Base-by-base conservation (phyloP, 2,329 filamentous ascomycete species). In the Aspergillus tamarii region DNA sequence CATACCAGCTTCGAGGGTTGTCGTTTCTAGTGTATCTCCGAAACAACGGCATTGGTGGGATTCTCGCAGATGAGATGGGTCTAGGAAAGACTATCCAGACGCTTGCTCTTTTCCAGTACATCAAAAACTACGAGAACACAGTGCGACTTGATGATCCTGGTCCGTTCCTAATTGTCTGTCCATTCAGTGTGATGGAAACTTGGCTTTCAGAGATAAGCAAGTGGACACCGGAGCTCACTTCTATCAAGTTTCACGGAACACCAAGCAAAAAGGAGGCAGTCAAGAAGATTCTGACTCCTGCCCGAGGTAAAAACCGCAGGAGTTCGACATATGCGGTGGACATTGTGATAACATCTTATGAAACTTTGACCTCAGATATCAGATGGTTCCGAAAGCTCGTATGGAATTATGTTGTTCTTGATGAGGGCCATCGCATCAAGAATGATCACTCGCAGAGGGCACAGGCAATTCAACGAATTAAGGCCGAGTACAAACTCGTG, bases 381-480 rank as follows among this genome's bases (percentile, higher is more conserved):
- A 66, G 66, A 11, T 85, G 84, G 82, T 82, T 86, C 69, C 81
- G 82, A 66, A 77, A 78, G 0, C 87, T 83, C 48, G 76, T 82
- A 0, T 86, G 84, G 84, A 76, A 78, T 61, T 85, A 84, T 67
- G 77, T 82, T n/a, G 80, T 85, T 2, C 75, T 85, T 3, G 84
- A 86, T 56, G 84, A 86, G 70, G 84, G 83, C 0, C 84, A 85
- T 70, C 82, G 82, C 56, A 83, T 84, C 65, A 82, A 85, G 66
- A 85, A 85, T 56, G 81, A 81, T 41, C 71, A 76, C 7, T 80
- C 81, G 0, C 76, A 81, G 23, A 74, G 84, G 14, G 78, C 84
- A 0, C 72, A 73, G 5, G 71, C 80, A 2, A 68, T 85, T 4
- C 79, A 81, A 26, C 26, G 26, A 26, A 1, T 26, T 41, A 75